phyloP scores from a whole-genome alignment of 495 filamentous ascomycete genomes.

The Penicillium ochrochloron region DNA sequence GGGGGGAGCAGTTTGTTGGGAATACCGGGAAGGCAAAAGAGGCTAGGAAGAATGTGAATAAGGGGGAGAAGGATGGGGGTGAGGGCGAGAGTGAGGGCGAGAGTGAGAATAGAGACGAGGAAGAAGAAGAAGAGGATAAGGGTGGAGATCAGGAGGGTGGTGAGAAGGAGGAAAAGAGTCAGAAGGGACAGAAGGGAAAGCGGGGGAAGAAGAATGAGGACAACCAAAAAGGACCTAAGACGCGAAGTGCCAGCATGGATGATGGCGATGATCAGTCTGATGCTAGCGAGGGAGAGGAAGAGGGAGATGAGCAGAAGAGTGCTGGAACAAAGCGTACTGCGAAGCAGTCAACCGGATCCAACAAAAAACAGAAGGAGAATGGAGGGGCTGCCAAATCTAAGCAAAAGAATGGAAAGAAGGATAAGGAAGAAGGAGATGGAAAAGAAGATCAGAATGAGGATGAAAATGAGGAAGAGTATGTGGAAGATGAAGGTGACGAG shows the following conservation, averaged over 20 bases:
- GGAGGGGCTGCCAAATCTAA: background rate
- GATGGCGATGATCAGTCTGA: slow-evolving; percentile 10
- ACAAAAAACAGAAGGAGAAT: slow-evolving; percentile 18
- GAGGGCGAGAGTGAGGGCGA: background rate
- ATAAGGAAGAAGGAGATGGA: background rate
- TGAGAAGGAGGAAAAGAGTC: slow-evolving; percentile 1
- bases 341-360: slow-evolving; percentile 13
- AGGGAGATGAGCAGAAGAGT: slow-evolving; percentile 5
- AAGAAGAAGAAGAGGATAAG: background rate
- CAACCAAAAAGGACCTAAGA: background rate
- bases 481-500: slow-evolving; percentile 1
- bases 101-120: background rate
- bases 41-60: slow-evolving; percentile 33
- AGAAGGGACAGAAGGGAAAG: background rate
- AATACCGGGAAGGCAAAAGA: slow-evolving; percentile 48
- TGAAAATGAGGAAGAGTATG: background rate
- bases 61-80: background rate
- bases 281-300: background rate
- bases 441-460: background rate
- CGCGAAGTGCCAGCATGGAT: background rate
- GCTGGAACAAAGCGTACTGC: slow-evolving; percentile 14
- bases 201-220: background rate
- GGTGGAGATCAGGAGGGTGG: background rate
- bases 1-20: slow-evolving; percentile 51
- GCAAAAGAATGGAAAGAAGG: background rate